Percentiles rank a stretch among this genome's conserved stretches.
phyloP scores from a whole-genome alignment of 2,329 filamentous ascomycete genomes.

The Verticillium albo-atrum region DNA sequence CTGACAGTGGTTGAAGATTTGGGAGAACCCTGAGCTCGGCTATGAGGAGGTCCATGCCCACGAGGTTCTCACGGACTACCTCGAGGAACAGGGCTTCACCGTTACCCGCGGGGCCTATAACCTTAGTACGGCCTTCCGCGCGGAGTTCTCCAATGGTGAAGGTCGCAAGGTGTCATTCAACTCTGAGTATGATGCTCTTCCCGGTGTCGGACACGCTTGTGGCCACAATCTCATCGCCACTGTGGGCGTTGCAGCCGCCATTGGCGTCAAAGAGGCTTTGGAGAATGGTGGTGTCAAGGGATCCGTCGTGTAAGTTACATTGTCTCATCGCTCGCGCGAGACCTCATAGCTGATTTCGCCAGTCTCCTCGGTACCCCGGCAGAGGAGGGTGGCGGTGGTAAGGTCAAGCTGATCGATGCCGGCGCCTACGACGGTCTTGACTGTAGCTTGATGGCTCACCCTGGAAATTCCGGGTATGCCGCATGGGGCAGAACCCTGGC shows the following conservation, averaged over 20 bases:
- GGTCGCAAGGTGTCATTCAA: slow-evolving; percentile 38
- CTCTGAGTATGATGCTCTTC: slow-evolving; percentile 28
- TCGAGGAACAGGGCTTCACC: slow-evolving; percentile 29
- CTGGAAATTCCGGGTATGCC: slow-evolving; percentile 3
- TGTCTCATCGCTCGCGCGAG: slow-evolving; percentile 22
- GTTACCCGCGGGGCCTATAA: slow-evolving; percentile 34
- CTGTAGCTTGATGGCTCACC: slow-evolving; percentile 5
- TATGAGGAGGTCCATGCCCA: slow-evolving; percentile 38
- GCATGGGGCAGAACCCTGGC: slow-evolving; percentile 7
- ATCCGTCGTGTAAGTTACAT: neutral
- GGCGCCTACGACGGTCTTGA: slow-evolving; percentile 35
- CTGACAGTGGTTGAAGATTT: neutral
- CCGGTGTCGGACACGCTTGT: slow-evolving; percentile 29
- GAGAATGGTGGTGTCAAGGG: neutral
- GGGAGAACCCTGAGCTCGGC: slow-evolving; percentile 16
- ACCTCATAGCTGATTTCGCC: slow-evolving; percentile 25
- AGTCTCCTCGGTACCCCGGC: slow-evolving; percentile 14
- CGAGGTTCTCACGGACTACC: slow-evolving; percentile 29
- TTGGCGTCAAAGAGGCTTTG: slow-evolving; percentile 18
- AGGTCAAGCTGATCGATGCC: slow-evolving; percentile 38
- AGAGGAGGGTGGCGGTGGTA: slow-evolving; percentile 31
- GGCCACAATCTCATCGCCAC: slow-evolving; percentile 24
- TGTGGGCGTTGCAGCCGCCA: slow-evolving; percentile 24
- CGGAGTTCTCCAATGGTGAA: slow-evolving; percentile 28
- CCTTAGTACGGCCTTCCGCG: slow-evolving; percentile 37